Evolutionary conservation across 352 stramenopile species (phyloP).

Genomic region (Phytophthora ramorum): DNA sequence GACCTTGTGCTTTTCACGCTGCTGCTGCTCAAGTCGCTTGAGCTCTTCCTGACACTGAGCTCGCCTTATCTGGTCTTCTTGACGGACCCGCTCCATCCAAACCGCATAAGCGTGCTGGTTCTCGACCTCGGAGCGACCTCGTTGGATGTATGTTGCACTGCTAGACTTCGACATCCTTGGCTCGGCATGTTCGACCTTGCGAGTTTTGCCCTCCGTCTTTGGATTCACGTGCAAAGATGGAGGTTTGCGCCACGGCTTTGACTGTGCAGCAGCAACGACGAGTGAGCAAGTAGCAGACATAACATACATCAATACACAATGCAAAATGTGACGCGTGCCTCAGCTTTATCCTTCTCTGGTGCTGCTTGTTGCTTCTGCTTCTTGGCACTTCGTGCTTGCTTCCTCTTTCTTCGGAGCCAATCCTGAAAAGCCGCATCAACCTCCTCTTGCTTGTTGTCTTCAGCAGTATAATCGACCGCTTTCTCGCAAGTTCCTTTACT

Average conservation of each 20-base stretch:
- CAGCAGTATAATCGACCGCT: background rate
- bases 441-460: constrained; percentile 26
- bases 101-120: constrained; percentile 35
- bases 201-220: constrained; percentile 21
- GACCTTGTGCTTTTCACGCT: constrained; percentile 44
- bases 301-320: background rate
- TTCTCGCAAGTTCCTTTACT: background rate
- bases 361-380: constrained; percentile 19
- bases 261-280: constrained; percentile 1
- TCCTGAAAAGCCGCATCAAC: constrained; percentile 47
- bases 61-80: constrained; percentile 56
- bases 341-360: background rate
- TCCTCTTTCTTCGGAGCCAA: constrained; percentile 50
- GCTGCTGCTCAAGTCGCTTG: constrained; percentile 29
- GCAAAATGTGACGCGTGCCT: constrained; percentile 1
- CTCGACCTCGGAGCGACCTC: constrained; percentile 3
- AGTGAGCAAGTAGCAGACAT: background rate
- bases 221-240: constrained; percentile 65
- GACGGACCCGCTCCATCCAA: constrained; percentile 57
- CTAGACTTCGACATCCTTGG: constrained; percentile 5
- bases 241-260: constrained; percentile 40
- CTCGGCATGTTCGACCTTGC: constrained; percentile 17
- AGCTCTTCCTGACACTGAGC: constrained; percentile 38
- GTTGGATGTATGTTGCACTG: background rate
- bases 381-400: constrained; percentile 27